Base-by-base conservation (phyloP, 768 basidiomycete species). In the Boletus sensibilis region DNA sequence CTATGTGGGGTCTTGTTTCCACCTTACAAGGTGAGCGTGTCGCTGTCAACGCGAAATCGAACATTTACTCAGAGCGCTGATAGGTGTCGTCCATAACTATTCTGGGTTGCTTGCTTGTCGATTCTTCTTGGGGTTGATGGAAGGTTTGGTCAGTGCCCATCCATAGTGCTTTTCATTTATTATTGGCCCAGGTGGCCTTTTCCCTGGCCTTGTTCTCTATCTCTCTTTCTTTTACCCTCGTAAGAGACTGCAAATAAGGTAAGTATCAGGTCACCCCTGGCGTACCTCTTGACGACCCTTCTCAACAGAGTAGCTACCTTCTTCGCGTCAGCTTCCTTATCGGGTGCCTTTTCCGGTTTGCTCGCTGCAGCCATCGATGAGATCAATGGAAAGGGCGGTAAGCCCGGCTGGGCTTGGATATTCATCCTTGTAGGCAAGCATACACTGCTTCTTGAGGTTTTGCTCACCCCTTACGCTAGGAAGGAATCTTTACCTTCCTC, bases 1-100 rank as follows among this genome's bases (percentile, higher is more conserved):
- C 80, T 0, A 61, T 82, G 1, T 90, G 88, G 87, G 88, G 88
- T n/a, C 45, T 87, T n/a, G 78, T 84, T 14, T 78, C 80, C 11
- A 76, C 83, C 10, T 72, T 82, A 43, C 86, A 89, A 77, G 86
- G 84, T 79, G 25, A 56, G 37, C 34, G 33, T 59, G 11, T 43
- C n/a, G 18, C 12, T 44, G n/a, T 47, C 23, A 23, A n/a, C 20
- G 10, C 7, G 33, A n/a, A 33, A 25, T 35, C n/a, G 5, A 7
- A 23, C 3, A 42, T 48, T 33, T 20, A 31, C 39, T 49, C 23
- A 38, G 12, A 37, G 23, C 11, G 12, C 12, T 13, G 21, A 18
- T 49, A 80, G 81, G 81, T 1, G 60, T 79, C 13, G 81, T 71
- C 68, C 77, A 64, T 62, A 74, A 62, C 64, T 85, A 67, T 74